Percentiles rank a stretch among this genome's conserved stretches.
These are phyloP conservation scores for Calophaca sinica DNA, from an alignment of 306 rosid species.

Conservation along the genomic window DNA sequence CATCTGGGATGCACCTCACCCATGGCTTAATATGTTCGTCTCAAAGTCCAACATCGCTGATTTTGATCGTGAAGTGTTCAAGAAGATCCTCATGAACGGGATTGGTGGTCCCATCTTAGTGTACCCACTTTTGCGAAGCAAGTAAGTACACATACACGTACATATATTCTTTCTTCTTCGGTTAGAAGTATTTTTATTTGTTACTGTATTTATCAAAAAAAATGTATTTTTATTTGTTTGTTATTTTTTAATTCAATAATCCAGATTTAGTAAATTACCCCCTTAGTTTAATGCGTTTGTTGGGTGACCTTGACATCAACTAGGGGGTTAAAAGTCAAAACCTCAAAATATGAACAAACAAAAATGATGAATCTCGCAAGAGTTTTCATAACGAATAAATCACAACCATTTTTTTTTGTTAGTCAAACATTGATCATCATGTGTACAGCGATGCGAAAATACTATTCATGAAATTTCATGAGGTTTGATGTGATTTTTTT, in stretches of 20 bases:
- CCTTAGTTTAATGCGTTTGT: conserved; percentile 11
- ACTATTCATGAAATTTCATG: too few relatives aligned
- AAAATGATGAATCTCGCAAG: too few relatives aligned
- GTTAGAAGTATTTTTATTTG: neutral
- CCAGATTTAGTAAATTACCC: neutral
- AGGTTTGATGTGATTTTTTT: too few relatives aligned
- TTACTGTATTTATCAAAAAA: too few relatives aligned
- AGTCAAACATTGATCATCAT: too few relatives aligned
- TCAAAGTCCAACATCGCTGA: conserved; percentile 66
- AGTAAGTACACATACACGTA: conserved; percentile 52
- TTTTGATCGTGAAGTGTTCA: conserved; percentile 82
- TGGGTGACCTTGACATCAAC: conserved; percentile 33
- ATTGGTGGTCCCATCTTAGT: conserved; percentile 92
- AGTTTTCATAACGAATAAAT: too few relatives aligned
- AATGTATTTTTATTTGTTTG: too few relatives aligned
- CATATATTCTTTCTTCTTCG: neutral
- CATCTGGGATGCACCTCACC: conserved; percentile 90
- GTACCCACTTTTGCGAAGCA: conserved; percentile 80
- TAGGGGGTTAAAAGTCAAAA: conserved; percentile 6
- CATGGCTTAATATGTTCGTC: conserved; percentile 90
- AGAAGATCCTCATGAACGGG: conserved; percentile 72
- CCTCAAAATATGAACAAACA: too few relatives aligned
- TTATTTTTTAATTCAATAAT: neutral
- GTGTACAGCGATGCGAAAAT: too few relatives aligned
- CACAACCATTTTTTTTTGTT: too few relatives aligned